Conservation (phyloP, 179 eudicot species). For the Corrigiola litoralis region DNA sequence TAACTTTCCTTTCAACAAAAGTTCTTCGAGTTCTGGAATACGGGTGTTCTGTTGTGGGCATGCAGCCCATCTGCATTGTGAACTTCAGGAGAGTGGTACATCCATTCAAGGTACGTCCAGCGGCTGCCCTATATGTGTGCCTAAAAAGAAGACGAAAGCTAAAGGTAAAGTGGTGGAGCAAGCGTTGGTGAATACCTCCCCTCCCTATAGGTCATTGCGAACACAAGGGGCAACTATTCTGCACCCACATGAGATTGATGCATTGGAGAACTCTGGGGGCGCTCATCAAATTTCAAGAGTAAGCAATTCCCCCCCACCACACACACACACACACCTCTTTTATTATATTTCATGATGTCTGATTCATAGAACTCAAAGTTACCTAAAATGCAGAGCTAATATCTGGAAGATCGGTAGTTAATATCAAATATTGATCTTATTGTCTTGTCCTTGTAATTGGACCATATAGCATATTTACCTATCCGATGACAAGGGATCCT, state of each 20-base stretch:
- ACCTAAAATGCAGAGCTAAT: too few species aligned
- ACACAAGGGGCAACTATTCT: slow-evolving; percentile 35
- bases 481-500: too few species aligned
- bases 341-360: too few species aligned
- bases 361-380: too few species aligned
- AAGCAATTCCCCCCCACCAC: too few species aligned
- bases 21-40: slow-evolving; percentile 51
- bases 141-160: slow-evolving; percentile 49
- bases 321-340: too few species aligned
- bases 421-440: too few species aligned
- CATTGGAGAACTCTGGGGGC: slow-evolving; percentile 42
- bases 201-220: slow-evolving; percentile 37
- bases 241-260: slow-evolving; percentile 55
- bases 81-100: slow-evolving; percentile 54
- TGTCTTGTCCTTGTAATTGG: too few species aligned
- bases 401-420: too few species aligned
- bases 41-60: slow-evolving; percentile 89
- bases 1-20: slow-evolving; percentile 56
- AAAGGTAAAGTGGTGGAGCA: slow-evolving; percentile 51
- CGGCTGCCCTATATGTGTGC: slow-evolving; percentile 86
- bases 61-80: slow-evolving; percentile 72
- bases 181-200: slow-evolving; percentile 50
- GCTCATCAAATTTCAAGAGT: slow-evolving; percentile 65
- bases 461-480: too few species aligned
- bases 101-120: slow-evolving; percentile 35